Base-by-base conservation (phyloP, 2,329 filamentous ascomycete genomes). In the Aspergillus quadricinctus region DNA sequence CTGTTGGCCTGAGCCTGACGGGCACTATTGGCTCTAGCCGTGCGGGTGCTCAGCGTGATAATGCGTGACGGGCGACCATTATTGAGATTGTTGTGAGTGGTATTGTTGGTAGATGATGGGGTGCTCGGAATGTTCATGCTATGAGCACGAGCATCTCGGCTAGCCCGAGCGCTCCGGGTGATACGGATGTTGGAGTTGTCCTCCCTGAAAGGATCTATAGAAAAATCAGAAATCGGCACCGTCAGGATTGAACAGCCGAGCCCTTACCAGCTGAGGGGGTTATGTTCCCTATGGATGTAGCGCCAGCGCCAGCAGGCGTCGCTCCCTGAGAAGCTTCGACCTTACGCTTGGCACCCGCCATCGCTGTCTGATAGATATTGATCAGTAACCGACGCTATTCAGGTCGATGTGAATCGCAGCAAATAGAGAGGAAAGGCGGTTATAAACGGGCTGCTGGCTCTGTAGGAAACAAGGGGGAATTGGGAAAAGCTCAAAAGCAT, bases 331-430 rank as follows among this genome's bases (percentile, higher is more conserved):
- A 53, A 46, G 67, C 64, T 50, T 67, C 66, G 51, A 65, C 59
- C 55, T 68, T 72, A 58, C 71, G 70, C 61, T 69, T 72, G 59
- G 67, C 66, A 58, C 71, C 72, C 60, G 69, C 70, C 72, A 75
- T 75, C 55, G 61, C 63, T 65, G 60, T 61, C 59, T 64, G 64
- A 61, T 66, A 53, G 49, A 50, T 28, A 52, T 48, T 31, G 40
- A 35, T 50, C 48, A 45, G 50, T 58, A 55, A 46, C 50, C 31
- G 50, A 57, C 57, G 31, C 19, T 35, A 49, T 50, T n/a, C 31
- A 37, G 7, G 3, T 37, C 3, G 17, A 37, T 37, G 14, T 37
- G 31, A 50, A 31, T 48, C 28, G 54, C 54, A 46, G 45, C 28
- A 50, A 14, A 25, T 8, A 21, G 8, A 21, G 21, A 37, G 14